phyloP scores from a whole-genome alignment of 352 stramenopile genomes.

The Pythium volutum region DNA sequence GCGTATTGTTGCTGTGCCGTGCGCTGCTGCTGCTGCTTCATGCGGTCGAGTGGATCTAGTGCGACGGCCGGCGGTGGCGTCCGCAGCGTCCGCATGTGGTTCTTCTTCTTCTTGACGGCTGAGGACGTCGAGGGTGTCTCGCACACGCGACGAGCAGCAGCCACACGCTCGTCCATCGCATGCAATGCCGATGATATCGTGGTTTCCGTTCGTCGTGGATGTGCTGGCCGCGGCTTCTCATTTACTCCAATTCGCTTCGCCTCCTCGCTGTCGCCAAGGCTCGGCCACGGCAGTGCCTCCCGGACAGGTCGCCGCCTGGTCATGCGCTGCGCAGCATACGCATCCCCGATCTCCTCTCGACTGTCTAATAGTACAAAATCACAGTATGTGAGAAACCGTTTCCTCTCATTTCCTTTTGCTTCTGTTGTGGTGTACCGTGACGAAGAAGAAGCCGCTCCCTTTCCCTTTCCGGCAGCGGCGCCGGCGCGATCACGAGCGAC shows the following conservation, averaged over 20 bases:
- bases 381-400: background rate
- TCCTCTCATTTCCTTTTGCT: background rate
- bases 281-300: background rate
- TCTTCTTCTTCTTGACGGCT: background rate
- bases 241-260: background rate
- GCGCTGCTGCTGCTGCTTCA: slow-evolving; percentile 11
- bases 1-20: slow-evolving; percentile 5
- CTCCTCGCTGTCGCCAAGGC: background rate
- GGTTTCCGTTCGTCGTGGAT: background rate
- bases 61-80: background rate
- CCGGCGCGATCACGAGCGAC: slow-evolving; percentile 10
- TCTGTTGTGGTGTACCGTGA: background rate
- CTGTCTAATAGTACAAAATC: slow-evolving; percentile 6
- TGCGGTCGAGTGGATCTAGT: slow-evolving; percentile 16
- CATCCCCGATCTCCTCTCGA: background rate
- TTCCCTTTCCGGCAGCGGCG: background rate
- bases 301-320: background rate
- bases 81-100: background rate
- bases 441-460: background rate
- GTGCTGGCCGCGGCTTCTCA: background rate
- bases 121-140: background rate
- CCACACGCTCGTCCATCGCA: background rate
- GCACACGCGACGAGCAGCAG: slow-evolving; percentile 9
- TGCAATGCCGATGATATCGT: background rate
- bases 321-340: background rate